Conservation (phyloP, 768 basidiomycete species). For the Macrolepiota dolichaula region DNA sequence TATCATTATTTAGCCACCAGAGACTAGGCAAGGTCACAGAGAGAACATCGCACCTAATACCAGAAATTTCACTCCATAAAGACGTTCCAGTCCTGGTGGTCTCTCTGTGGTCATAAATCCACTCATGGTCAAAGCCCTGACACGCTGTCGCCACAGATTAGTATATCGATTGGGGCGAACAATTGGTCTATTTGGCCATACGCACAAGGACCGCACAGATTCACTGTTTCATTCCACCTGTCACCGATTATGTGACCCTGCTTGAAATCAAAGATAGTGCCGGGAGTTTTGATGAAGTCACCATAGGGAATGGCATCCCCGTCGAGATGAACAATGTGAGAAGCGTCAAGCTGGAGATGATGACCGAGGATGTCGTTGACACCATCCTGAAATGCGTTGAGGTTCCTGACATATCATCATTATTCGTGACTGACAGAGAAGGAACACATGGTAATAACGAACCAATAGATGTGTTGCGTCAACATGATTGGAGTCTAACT, state of each 20-base stretch:
- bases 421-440: neutral
- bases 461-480: conserved; percentile 55
- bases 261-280: conserved; percentile 41
- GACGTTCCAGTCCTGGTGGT: conserved; percentile 26
- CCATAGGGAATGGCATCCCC: conserved; percentile 38
- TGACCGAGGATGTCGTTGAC: conserved; percentile 31
- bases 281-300: conserved; percentile 21
- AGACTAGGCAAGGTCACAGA: neutral
- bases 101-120: conserved; percentile 42
- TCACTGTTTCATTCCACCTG: conserved; percentile 29
- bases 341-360: conserved; percentile 25
- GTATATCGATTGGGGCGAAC: neutral
- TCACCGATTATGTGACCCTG: conserved; percentile 27
- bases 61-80: conserved; percentile 47
- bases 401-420: conserved; percentile 31
- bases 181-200: neutral
- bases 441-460: neutral
- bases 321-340: conserved; percentile 35
- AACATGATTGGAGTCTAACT: conserved; percentile 54
- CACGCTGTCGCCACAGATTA: conserved; percentile 27
- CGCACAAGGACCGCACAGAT: conserved; percentile 26
- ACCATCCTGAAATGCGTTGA: conserved; percentile 48
- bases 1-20: neutral
- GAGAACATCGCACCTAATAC: conserved; percentile 35
- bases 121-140: conserved; percentile 47